Base-by-base conservation (phyloP, 257 asterid species). In the Solanum verrucosum region DNA sequence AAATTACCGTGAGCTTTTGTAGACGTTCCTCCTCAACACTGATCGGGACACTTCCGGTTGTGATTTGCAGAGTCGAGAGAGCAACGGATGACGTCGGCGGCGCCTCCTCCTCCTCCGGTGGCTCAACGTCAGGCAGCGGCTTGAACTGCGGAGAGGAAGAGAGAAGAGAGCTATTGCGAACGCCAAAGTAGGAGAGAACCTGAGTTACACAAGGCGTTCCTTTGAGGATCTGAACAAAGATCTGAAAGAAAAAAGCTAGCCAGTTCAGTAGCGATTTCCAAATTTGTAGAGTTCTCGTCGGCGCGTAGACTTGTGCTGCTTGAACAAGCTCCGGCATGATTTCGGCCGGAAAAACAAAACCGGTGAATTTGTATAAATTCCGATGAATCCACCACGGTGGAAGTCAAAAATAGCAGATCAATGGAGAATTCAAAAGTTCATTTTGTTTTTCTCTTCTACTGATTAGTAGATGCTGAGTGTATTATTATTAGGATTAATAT, bases 221-320 rank as follows among this genome's bases (percentile, higher is more conserved):
- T 74, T 94, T 92, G 73, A 96, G 92, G 96, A 97, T 96, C 99
- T 96, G 98, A 86, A 93, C 89, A 88, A 97, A 96, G 96, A 97
- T 94, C 95, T 93, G 98, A 87, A 94, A 97, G 93, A 96, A 93
- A 93, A 97, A 95, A 27, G 91, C 90, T 49, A 97, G 75, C 98
- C 99, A 97, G 95, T 93, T 96, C 74, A 97, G 79, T 60, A 97
- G 92, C 81, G 98, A 88, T 87, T 95, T 93, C 99, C 99, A 97
- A 68, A 93, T 92, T 91, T 93, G 98, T 67, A 94, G 77, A 60
- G 96, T 92, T 90, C 94, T 94, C 74, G 74, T 68, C 77, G 99
- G 98, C 86, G 97, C 93, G 96, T 94, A 93, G 40, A 94, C 95
- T 79, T 95, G 98, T 84, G 93, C 90, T 87, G 96, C 91, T 86